phyloP scores from a whole-genome alignment of 805 yeast genomes.

The Priceomyces medius region DNA sequence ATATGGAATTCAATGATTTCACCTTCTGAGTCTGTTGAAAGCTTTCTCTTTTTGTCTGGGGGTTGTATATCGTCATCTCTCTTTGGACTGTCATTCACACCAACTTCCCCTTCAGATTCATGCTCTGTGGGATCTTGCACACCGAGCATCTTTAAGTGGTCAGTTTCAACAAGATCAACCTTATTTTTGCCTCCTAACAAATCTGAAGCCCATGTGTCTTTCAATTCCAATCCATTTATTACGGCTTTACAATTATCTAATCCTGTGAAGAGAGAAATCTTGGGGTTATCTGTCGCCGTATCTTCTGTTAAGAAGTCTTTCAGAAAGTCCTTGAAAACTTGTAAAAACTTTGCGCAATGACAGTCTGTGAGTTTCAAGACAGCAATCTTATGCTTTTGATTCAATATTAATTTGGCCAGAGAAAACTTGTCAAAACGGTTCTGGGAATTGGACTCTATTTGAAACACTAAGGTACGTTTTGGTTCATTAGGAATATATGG shows the following conservation, averaged over 20 bases:
- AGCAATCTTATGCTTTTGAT: conserved; percentile 23
- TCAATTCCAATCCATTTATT: conserved; percentile 37
- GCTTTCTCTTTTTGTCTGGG: conserved; percentile 13
- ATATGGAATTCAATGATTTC: conserved; percentile 45
- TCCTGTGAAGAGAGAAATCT: conserved; percentile 21
- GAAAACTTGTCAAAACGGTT: conserved; percentile 14
- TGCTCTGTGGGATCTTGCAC: background rate
- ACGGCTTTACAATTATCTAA: conserved; percentile 26
- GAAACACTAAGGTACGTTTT: conserved; percentile 28
- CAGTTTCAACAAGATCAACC: conserved; percentile 1
- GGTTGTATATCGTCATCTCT: conserved; percentile 1
- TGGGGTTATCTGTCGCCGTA: conserved; percentile 16
- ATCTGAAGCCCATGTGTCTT: conserved; percentile 32
- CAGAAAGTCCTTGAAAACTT: conserved; percentile 21
- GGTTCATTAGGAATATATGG: conserved; percentile 37
- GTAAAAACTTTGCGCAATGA: conserved; percentile 20
- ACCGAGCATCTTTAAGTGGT: background rate
- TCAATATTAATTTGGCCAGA: conserved; percentile 33
- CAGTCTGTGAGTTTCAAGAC: conserved; percentile 26
- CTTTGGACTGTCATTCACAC: background rate
- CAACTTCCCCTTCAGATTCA: background rate
- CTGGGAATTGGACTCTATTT: conserved; percentile 21
- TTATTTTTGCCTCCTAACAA: conserved; percentile 16
- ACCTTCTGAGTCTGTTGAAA: conserved; percentile 17
- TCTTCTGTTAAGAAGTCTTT: conserved; percentile 16